Evolutionary conservation across 768 basidiomycete genomes (phyloP).

Genomic region (Boletellus sp.): DNA sequence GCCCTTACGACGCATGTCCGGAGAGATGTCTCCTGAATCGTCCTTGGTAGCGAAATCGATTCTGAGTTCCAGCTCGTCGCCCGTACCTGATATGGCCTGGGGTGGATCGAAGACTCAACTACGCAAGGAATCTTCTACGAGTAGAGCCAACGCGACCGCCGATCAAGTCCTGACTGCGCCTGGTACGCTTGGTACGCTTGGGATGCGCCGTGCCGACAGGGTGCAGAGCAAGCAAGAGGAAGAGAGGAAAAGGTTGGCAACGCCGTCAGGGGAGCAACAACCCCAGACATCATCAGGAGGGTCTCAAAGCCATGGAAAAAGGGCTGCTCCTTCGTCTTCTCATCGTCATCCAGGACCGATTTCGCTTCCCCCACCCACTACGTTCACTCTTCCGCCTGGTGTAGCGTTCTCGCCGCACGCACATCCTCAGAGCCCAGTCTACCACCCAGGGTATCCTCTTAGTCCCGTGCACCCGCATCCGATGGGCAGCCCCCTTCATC

Average conservation of each 20-base stretch:
- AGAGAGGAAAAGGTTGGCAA: constrained; percentile 19
- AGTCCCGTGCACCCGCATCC: constrained; percentile 25
- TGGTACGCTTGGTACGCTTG: constrained; percentile 29
- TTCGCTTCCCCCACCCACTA: constrained; percentile 57
- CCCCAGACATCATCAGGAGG: constrained; percentile 6
- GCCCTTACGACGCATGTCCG: constrained; percentile 5
- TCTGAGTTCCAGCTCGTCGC: constrained; percentile 6
- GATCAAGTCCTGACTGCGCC: constrained; percentile 21
- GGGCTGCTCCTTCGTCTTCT: constrained; percentile 24
- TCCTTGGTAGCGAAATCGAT: constrained; percentile 16
- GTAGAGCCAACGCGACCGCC: constrained; percentile 16
- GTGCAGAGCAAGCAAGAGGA: constrained; percentile 19
- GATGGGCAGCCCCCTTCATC: constrained; percentile 38
- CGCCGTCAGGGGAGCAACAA: constrained; percentile 18
- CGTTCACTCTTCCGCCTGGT: constrained; percentile 40
- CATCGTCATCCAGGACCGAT: constrained; percentile 70
- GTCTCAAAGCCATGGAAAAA: constrained; percentile 15
- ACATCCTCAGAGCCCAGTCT: constrained; percentile 38
- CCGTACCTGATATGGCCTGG: constrained; percentile 13
- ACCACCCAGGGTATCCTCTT: constrained; percentile 36
- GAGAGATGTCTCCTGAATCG: constrained; percentile 3
- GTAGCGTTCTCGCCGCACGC: constrained; percentile 32
- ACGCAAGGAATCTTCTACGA: constrained; percentile 7
- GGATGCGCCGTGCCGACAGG: constrained; percentile 29
- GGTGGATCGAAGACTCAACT: constrained; percentile 12